Evolutionary conservation across 2,329 filamentous ascomycete species (phyloP), one percentile per base, ranked within the genome.

Genomic region (Metarhizium humberi): DNA sequence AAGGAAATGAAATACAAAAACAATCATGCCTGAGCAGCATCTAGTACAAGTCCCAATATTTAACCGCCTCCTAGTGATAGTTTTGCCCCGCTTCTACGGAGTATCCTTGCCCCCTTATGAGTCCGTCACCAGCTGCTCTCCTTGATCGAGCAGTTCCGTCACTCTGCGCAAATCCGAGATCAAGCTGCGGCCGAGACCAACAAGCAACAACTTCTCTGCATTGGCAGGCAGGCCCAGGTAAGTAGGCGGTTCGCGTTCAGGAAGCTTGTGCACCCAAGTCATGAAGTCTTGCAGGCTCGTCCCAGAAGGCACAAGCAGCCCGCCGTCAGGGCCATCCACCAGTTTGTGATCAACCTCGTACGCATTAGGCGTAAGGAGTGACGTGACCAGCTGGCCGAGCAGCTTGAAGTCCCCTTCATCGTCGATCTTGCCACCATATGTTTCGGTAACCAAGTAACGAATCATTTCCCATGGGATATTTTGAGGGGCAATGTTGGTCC

Each of bases 391-490:
- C 56, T 81, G 74, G 49, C 79, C 78, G 16, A 99, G 82, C 48
- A 85, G 79, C 52, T 75, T 74, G 70, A 94, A 96, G 72, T 99
- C 94, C 46, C 75, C 85, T 60, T 91, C 87, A 66, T 96, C 84
- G 67, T 99, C 94, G 63, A 99, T 92, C 77, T 99, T 99, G 70
- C 94, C 94, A 60, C 94, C 94, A 67, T 99, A 99, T 59, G 92
- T 97, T 73, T 97, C 92, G 1, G 87, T 88, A 56, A 99, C 81
- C 16, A 99, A 81, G 54, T 87, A 91, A 58, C 90, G 86, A 59
- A 99, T 86, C 82, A 99, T 92, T 56, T 95, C 87, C 94, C 94
- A 99, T 1, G 94, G 95, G 20, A 99, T 89, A 67, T 95, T 96
- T 65, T 88, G 83, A 4, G 94, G 94, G 2, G 92, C 90, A 62